Conservation (phyloP, 192 early-diverging fungal genomes). For the Podila verticillata region DNA sequence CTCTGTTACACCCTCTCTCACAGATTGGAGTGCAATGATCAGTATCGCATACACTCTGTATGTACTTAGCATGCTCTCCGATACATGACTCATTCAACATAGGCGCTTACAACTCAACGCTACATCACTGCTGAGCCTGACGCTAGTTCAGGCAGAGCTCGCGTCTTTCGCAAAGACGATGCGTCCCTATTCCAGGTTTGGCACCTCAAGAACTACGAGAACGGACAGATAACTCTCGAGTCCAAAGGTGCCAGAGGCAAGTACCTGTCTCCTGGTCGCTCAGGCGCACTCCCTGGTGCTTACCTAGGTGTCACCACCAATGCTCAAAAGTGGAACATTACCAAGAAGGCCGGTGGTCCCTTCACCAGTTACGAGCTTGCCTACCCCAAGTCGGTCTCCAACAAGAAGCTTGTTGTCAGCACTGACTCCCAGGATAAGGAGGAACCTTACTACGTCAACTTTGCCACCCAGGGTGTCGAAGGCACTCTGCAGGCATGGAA, state of each 20-base stretch:
- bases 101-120: conserved; percentile 5
- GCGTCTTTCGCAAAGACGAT: neutral
- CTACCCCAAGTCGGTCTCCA: conserved; percentile 9
- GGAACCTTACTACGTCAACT: conserved; percentile 16
- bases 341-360: conserved; percentile 6
- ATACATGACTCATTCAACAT: neutral
- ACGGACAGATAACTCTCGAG: conserved; percentile 8
- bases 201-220: neutral
- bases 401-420: conserved; percentile 20
- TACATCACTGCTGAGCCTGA: conserved; percentile 15
- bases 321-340: conserved; percentile 15
- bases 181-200: conserved; percentile 2
- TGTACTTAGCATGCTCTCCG: neutral
- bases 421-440: neutral
- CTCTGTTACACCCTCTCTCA: neutral
- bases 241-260: conserved; percentile 5
- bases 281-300: conserved; percentile 17
- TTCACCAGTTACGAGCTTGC: conserved; percentile 18
- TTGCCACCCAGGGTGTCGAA: neutral
- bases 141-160: neutral
- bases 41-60: neutral
- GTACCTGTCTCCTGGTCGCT: conserved; percentile 11
- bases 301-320: conserved; percentile 21
- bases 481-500: conserved; percentile 12
- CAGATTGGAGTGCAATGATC: neutral